Evolutionary conservation across 352 stramenopile species (phyloP).

Genomic region (Phytophthora melonis): DNA sequence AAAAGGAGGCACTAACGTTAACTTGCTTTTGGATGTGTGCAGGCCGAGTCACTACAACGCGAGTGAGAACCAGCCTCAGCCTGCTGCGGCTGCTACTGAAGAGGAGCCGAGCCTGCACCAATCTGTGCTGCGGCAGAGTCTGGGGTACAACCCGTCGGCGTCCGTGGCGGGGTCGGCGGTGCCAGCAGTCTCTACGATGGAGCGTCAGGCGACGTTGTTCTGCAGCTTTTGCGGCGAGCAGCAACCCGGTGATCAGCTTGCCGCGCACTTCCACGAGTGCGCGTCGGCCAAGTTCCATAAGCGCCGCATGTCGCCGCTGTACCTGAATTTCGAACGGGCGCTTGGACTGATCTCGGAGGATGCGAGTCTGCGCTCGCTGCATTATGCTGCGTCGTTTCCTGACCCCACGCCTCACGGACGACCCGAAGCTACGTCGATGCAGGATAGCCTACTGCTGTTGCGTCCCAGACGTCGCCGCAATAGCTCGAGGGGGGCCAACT

Average conservation of each 20-base stretch:
- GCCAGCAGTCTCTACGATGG: slow-evolving; percentile 32
- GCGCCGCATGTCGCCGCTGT: slow-evolving; percentile 59
- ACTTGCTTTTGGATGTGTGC: slow-evolving; percentile 12
- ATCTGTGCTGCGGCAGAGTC: slow-evolving; percentile 40
- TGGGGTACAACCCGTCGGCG: slow-evolving; percentile 41
- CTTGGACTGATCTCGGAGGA: slow-evolving; percentile 76
- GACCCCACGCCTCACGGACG: slow-evolving; percentile 51
- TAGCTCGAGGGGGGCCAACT: slow-evolving; percentile 11
- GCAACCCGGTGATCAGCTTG: slow-evolving; percentile 44
- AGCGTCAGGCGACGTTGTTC: slow-evolving; percentile 58
- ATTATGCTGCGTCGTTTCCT: slow-evolving; percentile 78
- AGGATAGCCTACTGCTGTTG: slow-evolving; percentile 59
- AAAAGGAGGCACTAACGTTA: background rate
- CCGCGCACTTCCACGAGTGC: slow-evolving; percentile 61
- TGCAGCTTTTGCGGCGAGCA: slow-evolving; percentile 80
- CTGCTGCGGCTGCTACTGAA: slow-evolving; percentile 11
- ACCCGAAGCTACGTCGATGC: slow-evolving; percentile 43
- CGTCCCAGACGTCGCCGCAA: slow-evolving; percentile 31
- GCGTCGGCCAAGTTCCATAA: slow-evolving; percentile 65
- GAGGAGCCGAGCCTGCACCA: slow-evolving; percentile 26
- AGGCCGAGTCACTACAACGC: slow-evolving; percentile 41
- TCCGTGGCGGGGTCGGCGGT: slow-evolving; percentile 21
- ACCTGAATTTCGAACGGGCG: slow-evolving; percentile 70
- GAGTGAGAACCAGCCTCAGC: slow-evolving; percentile 22
- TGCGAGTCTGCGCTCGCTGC: slow-evolving; percentile 61